phyloP scores from a whole-genome alignment of 2,329 filamentous ascomycete species.

The Phialemoniopsis sp. region DNA sequence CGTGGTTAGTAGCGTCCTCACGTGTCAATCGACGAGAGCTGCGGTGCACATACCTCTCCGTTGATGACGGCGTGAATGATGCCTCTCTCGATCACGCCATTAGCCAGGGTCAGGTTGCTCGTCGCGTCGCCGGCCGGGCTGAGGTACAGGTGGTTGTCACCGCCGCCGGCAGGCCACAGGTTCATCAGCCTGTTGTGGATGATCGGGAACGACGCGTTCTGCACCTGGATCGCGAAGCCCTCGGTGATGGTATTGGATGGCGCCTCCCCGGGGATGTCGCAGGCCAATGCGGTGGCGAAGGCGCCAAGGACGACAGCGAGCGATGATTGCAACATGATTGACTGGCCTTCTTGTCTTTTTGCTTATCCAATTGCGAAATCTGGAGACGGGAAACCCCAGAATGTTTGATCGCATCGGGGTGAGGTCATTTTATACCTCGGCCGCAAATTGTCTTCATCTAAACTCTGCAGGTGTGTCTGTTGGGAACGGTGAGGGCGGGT shows the following conservation, averaged over 20 bases:
- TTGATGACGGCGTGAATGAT: conserved; percentile 35
- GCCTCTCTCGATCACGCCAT: conserved; percentile 28
- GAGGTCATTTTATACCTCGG: too few relatives aligned
- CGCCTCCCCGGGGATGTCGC: conserved; percentile 19
- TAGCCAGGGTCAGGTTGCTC: conserved; percentile 27
- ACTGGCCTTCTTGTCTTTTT: too few relatives aligned
- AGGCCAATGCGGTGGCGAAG: conserved; percentile 13
- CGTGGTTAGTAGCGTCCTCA: neutral
- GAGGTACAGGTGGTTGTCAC: conserved; percentile 32
- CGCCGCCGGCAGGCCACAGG: conserved; percentile 30
- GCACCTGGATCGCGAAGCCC: conserved; percentile 27
- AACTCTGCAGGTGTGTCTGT: too few relatives aligned
- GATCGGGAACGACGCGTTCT: conserved; percentile 28
- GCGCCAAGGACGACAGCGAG: too few relatives aligned
- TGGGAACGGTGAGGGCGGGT: too few relatives aligned
- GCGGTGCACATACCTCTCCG: conserved; percentile 28
- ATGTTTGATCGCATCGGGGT: too few relatives aligned
- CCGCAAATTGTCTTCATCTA: too few relatives aligned
- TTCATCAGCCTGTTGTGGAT: conserved; percentile 31
- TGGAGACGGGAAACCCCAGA: too few relatives aligned
- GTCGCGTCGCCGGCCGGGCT: conserved; percentile 29
- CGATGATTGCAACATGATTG: too few relatives aligned
- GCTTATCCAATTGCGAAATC: too few relatives aligned
- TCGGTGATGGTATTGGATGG: conserved; percentile 25
- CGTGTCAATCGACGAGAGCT: neutral